phyloP scores from a whole-genome alignment of 306 rosid genomes.

The Ziziphus jujuba region DNA sequence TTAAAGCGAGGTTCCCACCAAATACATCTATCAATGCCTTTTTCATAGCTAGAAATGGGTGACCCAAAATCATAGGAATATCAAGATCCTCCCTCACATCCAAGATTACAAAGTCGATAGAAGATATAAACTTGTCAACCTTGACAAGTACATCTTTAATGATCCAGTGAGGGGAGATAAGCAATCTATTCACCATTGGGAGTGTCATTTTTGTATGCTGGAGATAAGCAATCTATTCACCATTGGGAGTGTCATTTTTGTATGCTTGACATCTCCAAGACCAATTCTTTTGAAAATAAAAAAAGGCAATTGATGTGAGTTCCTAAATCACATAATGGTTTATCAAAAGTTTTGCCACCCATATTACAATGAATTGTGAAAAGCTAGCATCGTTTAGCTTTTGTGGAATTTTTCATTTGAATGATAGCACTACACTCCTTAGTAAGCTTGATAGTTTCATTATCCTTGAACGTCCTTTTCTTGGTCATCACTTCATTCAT shows the following conservation, averaged over 20 bases:
- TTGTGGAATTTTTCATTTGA: too few species aligned
- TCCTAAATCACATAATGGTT: too few species aligned
- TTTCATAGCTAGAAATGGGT: background rate
- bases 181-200: background rate
- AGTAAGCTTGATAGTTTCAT: background rate
- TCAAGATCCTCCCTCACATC: background rate
- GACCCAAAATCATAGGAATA: background rate
- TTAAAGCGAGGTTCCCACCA: background rate
- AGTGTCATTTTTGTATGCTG: background rate
- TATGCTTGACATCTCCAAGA: background rate
- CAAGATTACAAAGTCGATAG: background rate
- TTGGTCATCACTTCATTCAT: too few species aligned
- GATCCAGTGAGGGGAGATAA: too few species aligned
- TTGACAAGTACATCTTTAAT: background rate
- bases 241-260: background rate
- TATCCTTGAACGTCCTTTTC: background rate
- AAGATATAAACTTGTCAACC: background rate
- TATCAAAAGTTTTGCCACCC: too few species aligned
- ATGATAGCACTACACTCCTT: background rate
- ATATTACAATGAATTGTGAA: too few species aligned
- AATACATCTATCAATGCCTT: background rate
- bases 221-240: fast-evolving
- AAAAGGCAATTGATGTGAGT: background rate
- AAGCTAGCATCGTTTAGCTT: too few species aligned
- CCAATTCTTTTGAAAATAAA: background rate